phyloP scores from a whole-genome alignment of 805 yeast genomes.

The Starmerella vaccinii region DNA sequence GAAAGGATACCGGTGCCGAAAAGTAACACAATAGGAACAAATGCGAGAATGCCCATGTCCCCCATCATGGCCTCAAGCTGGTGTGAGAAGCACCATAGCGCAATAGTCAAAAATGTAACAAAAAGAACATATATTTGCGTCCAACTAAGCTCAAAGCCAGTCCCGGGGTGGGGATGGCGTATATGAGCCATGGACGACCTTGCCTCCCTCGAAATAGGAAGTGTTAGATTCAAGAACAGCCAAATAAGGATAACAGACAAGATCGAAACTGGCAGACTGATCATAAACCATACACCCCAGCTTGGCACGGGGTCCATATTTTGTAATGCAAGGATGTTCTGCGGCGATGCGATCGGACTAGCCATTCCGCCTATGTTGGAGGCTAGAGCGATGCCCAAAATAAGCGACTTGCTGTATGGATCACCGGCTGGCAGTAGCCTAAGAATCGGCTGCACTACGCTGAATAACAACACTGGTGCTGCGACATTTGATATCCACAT shows the following conservation, averaged over 20 bases:
- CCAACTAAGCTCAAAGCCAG: slow-evolving; percentile 47
- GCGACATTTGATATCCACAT: slow-evolving; percentile 98
- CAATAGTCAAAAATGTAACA: slow-evolving; percentile 62
- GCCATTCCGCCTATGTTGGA: slow-evolving; percentile 95
- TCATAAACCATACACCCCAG: slow-evolving; percentile 91
- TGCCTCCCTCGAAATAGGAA: slow-evolving; percentile 41
- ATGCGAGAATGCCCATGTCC: slow-evolving; percentile 93
- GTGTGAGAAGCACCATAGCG: slow-evolving; percentile 83
- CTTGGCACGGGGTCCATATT: slow-evolving; percentile 73
- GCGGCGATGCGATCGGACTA: slow-evolving; percentile 95
- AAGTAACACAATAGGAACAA: slow-evolving; percentile 79
- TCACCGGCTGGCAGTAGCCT: slow-evolving; percentile 73
- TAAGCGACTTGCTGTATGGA: slow-evolving; percentile 69
- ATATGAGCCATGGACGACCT: slow-evolving; percentile 49
- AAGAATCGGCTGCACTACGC: slow-evolving; percentile 81
- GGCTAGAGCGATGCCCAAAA: slow-evolving; percentile 85
- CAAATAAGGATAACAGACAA: slow-evolving; percentile 59
- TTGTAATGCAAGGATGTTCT: slow-evolving; percentile 81
- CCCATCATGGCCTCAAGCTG: slow-evolving; percentile 66
- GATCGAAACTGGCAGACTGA: slow-evolving; percentile 70
- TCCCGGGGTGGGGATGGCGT: slow-evolving; percentile 28
- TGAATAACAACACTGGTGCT: slow-evolving; percentile 86
- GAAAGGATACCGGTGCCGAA: slow-evolving; percentile 83
- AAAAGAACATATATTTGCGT: slow-evolving; percentile 65
- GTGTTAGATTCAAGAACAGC: slow-evolving; percentile 57